Percentiles rank a stretch among this genome's conserved stretches.
These are phyloP conservation scores for Ceratobasidium sp. DNA, from an alignment of 1,284 basidiomycete species.

Conservation along the genomic window DNA sequence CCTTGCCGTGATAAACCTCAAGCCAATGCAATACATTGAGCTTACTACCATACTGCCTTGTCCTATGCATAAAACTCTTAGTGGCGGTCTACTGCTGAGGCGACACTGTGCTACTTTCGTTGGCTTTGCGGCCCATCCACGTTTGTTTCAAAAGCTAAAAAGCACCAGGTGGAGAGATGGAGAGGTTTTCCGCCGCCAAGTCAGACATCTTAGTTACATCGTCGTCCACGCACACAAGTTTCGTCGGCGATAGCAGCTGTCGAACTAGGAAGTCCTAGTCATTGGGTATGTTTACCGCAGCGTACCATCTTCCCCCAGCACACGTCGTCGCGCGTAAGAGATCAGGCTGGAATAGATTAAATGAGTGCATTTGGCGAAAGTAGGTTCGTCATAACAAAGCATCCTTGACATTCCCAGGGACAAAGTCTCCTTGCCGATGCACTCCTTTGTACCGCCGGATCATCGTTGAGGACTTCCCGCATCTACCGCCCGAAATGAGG, in stretches of 20 bases:
- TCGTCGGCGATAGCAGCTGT: slow-evolving; percentile 93
- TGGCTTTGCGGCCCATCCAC: not conserved
- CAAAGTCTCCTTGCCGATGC: slow-evolving; percentile 49
- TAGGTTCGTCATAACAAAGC: slow-evolving; percentile 84
- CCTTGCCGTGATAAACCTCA: too few relatives aligned
- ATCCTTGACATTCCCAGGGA: slow-evolving; percentile 81
- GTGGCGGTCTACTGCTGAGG: slow-evolving; percentile 33
- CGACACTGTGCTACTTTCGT: not conserved
- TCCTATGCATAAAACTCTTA: slow-evolving; percentile 28
- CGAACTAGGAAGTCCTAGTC: slow-evolving; percentile 93
- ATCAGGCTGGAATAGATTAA: slow-evolving; percentile 4
- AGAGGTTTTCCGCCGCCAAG: too few relatives aligned
- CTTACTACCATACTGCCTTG: slow-evolving; percentile 11
- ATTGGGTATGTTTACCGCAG: slow-evolving; percentile 74
- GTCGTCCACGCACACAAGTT: slow-evolving; percentile 61
- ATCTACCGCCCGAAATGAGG: slow-evolving; percentile 94
- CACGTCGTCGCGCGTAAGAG: slow-evolving; percentile 76
- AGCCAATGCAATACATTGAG: not conserved
- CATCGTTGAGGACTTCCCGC: slow-evolving; percentile 75
- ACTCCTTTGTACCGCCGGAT: not conserved
- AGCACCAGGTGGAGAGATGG: slow-evolving; percentile 91
- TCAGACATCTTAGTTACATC: too few relatives aligned
- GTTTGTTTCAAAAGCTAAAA: slow-evolving; percentile 72
- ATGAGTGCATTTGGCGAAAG: slow-evolving; percentile 73
- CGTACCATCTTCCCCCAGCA: slow-evolving; percentile 67